Evolutionary conservation across 2,329 filamentous ascomycete genomes (phyloP), one percentile per base, ranked within the genome.

Genomic region (Diaporthe caulivora): DNA sequence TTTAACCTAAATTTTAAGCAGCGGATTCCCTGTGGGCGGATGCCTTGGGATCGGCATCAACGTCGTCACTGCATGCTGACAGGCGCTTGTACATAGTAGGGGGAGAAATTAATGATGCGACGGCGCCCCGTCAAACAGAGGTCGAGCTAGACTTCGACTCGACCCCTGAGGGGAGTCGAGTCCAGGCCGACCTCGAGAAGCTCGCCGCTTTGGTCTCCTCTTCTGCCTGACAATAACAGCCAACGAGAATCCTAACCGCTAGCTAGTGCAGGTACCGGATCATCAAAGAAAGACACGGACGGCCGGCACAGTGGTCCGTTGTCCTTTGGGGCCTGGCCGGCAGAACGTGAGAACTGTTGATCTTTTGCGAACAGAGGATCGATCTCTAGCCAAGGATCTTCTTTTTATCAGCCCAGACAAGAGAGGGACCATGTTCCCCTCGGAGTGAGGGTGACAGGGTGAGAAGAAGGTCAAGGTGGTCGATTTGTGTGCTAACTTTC

Each of bases 1-100:
- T 40, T 53, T 67, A 67, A 67, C 62, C 47, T 67, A 67, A 40
- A 53, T 53, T 67, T 67, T 53, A 67, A 67, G 62, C 62, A 67
- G 62, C 62, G 47, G 62, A 44, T 67, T 24, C 62, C 44, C 13
- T 67, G 62, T 11, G 47, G 2, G 29, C 15, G 7, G 17, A 37
- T 40, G 17, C 13, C 34, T 21, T 31, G 62, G 62, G 62, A 67
- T 67, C 62, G 47, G 21, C 62, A 62, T 13, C 58, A n/a, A 62
- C 62, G 31, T n/a, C 47, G 31, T 53, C 62, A 67, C 44, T 53
- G 47, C 62, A 67, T 67, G 47, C n/a, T 53, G 44, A 53, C 31
- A 5, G 44, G 7, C 31, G 17, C 18, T 24, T 47, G 40, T 24
- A 34, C 34, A 34, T 34, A 34, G 9, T 34, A 31, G 11, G 7